Conservation (phyloP, 1,284 basidiomycete genomes). For the Austroboletus niveus region DNA sequence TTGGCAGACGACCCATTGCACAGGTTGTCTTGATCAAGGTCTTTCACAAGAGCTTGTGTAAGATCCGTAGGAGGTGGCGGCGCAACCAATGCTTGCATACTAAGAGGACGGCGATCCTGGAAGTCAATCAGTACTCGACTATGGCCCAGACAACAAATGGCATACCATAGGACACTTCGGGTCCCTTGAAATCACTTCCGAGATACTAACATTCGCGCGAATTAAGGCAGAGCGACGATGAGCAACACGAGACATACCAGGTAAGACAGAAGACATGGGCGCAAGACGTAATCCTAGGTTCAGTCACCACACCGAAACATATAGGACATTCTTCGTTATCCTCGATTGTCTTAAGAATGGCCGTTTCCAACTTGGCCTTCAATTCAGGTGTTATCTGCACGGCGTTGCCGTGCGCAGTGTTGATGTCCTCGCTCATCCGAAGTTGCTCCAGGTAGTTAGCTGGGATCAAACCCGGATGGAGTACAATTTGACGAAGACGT, state of each 20-base stretch:
- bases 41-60: constrained; percentile 53
- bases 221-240: neutral
- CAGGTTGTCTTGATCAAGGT: constrained; percentile 43
- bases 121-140: constrained; percentile 9
- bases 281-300: constrained; percentile 80
- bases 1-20: constrained; percentile 72
- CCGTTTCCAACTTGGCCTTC: constrained; percentile 55
- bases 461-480: constrained; percentile 81
- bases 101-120: constrained; percentile 71
- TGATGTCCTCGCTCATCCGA: constrained; percentile 36
- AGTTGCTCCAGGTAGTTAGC: constrained; percentile 73
- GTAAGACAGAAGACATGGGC: constrained; percentile 74
- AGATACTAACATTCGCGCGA: constrained; percentile 48
- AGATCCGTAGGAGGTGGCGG: constrained; percentile 64
- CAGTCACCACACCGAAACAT: constrained; percentile 63
- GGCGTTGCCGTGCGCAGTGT: constrained; percentile 26
- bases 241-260: constrained; percentile 46
- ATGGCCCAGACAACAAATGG: neutral
- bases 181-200: constrained; percentile 64
- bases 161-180: constrained; percentile 78
- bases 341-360: constrained; percentile 69
- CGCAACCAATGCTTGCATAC: constrained; percentile 61
- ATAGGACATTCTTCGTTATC: constrained; percentile 85
- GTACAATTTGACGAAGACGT: constrained; percentile 80
- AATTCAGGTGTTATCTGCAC: constrained; percentile 48